Evolutionary conservation across 2,329 filamentous ascomycete species (phyloP), one percentile per base, ranked within the genome.

Genomic region (Venturia asperata): DNA sequence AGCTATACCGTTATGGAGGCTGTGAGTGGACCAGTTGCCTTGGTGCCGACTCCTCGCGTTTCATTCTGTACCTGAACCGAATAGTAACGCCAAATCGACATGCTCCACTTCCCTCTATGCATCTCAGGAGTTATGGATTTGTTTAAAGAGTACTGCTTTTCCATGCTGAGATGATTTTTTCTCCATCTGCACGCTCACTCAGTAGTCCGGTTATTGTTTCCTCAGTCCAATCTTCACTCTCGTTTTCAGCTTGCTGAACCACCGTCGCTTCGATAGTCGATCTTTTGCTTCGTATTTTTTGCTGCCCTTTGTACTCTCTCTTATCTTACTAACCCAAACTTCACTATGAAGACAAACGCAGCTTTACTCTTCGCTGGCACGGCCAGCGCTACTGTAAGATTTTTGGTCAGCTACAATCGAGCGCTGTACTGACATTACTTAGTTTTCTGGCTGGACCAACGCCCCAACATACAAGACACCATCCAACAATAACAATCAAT

Each of bases 401-500:
- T 1, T 21, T 24, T 56, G 34, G 37, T 52, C 37, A n/a, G 3
- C 13, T 34, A 2, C 15, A 2, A 15, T 1, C 24, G 13, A 27
- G 10, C 27, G 7, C 7, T 6, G 1, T 19, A 30, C 63, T 64
- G 43, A 64, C 52, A 43, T 21, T 37, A 17, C 30, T 3, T 30
- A 65, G 64, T 30, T 49, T 30, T 34, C 45, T 39, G 47, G 75
- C 70, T 87, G 83, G 81, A 76, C 77, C 66, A 76, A 80, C 68
- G 79, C 80, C 65, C 71, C 76, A 61, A 75, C 80, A 67, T 95
- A 86, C 81, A 80, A 80, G 61, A 88, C 82, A 75, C 91, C 91
- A 15, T 77, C 79, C 66, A 91, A 90, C 82, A 85, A 83, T 72
- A 79, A 91, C 80, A 94, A 94, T 80, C 77, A 87, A 71, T 97